Evolutionary conservation across 75 land plant species (phyloP), one percentile per base, ranked within the genome.

Genomic region (Isoetes taiwanensis): DNA sequence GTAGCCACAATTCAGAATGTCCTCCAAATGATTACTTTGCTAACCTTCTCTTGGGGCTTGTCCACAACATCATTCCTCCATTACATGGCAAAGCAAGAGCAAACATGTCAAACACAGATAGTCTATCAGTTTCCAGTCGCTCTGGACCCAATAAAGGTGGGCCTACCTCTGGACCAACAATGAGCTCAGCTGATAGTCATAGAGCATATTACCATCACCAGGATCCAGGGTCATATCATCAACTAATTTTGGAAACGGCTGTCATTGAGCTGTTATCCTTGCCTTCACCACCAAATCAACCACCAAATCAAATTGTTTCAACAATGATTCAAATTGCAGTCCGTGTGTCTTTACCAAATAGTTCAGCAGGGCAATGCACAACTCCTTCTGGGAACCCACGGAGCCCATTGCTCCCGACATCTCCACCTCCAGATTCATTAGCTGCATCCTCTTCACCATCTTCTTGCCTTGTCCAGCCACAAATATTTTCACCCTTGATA

Each of bases 231-330:
- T 80, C 86, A 28, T 76, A 84, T 60, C 78, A 75, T 17, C 99
- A 94, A 57, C 77, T 94, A 28, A 70, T 88, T 50, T 75, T 94
- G 52, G 99, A 94, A 70, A 94, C 99, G 30, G 90, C 95, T 34
- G 96, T 82, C 1, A 85, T 94, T 52, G 99, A 94, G 59, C 69
- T 94, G 40, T 84, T 94, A 21, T 88, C 90, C n/a, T 78, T 94
- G 55, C 82, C 86, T 19, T 64, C 74, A 33, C 57, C 87, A 21
- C 61, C 74, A 24, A 54, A 65, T 23, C 96, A 94, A n/a, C 50
- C 50, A 6, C 50, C 50, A 46, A 23, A 19, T 5, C 96, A 94
- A 63, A 71, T 84, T 42, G 90, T 88, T 12, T 70, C 90, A 41
- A 80, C 83, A 3, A 75, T 94, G 32, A 83, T 94, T 29, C 86